phyloP scores from a whole-genome alignment of 805 yeast genomes.

The Saccharomycopsis sp. region DNA sequence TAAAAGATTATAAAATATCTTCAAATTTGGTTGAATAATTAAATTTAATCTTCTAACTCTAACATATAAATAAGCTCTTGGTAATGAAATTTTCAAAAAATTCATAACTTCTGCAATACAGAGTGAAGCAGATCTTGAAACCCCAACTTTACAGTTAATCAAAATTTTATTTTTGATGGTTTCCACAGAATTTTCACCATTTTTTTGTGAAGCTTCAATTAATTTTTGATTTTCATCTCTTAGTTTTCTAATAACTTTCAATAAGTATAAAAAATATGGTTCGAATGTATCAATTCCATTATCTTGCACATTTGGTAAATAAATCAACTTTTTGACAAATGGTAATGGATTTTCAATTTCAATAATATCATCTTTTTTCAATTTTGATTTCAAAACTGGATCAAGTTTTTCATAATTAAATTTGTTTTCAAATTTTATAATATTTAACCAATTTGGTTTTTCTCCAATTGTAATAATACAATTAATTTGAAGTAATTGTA shows the following conservation, averaged over 20 bases:
- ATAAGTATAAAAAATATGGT: constrained; percentile 29
- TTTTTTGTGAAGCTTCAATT: constrained; percentile 20
- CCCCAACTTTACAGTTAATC: constrained; percentile 94
- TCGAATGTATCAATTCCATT: constrained; percentile 72
- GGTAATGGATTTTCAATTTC: constrained; percentile 18
- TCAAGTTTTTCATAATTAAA: constrained; percentile 12
- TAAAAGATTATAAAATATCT: constrained; percentile 84
- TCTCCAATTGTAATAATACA: constrained; percentile 87
- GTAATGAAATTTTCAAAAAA: constrained; percentile 54
- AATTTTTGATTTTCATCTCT: constrained; percentile 46
- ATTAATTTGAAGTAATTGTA: constrained; percentile 56
- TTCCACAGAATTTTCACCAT: neutral
- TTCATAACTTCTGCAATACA: constrained; percentile 95
- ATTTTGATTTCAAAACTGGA: constrained; percentile 2
- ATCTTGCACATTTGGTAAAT: constrained; percentile 70
- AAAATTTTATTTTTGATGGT: constrained; percentile 29
- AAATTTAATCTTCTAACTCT: constrained; percentile 84
- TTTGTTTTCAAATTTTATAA: constrained; percentile 5
- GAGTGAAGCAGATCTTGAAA: constrained; percentile 88
- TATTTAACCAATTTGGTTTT: constrained; percentile 49
- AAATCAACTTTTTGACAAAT: constrained; percentile 27
- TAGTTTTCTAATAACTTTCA: constrained; percentile 12
- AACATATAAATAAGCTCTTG: constrained; percentile 81
- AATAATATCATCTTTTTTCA: constrained; percentile 13
- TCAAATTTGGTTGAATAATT: constrained; percentile 86